Evolutionary conservation across 1,139 yeast genomes (phyloP).

Genomic region (Pichia sp.): DNA sequence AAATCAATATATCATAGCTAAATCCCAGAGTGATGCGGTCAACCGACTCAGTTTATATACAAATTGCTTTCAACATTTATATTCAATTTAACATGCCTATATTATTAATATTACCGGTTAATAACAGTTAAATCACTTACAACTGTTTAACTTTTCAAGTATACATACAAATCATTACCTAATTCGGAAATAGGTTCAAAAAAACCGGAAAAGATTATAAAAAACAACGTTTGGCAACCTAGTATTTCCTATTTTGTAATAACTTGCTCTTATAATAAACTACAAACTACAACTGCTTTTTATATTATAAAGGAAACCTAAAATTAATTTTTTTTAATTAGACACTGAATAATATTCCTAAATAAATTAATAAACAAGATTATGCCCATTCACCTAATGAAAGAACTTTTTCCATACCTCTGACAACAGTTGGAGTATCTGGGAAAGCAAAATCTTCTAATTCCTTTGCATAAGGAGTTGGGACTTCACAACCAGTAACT

Average conservation of each 20-base stretch:
- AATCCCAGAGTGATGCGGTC: no score
- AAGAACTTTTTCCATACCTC: constrained; percentile 87
- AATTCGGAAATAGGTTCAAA: neutral
- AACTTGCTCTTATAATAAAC: neutral
- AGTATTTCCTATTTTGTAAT: neutral
- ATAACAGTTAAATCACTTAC: neutral
- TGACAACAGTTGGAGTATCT: constrained; percentile 81
- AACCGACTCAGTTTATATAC: neutral
- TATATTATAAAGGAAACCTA: neutral
- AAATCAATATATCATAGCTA: neutral
- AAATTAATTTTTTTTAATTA: neutral
- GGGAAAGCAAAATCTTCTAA: constrained; percentile 99
- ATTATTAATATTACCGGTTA: neutral
- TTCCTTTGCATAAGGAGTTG: constrained; percentile 96
- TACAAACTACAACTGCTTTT: no score
- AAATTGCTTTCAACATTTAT: neutral
- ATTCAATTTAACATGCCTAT: neutral
- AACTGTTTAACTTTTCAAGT: neutral
- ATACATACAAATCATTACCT: neutral
- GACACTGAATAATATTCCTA: neutral
- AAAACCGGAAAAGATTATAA: neutral
- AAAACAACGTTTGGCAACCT: neutral
- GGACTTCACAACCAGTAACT: constrained; percentile 99
- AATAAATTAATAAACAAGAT: neutral
- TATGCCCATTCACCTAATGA: constrained; percentile 45